Conservation (phyloP, 1,139 yeast genomes). For the Saccharomyces hybrid region DNA sequence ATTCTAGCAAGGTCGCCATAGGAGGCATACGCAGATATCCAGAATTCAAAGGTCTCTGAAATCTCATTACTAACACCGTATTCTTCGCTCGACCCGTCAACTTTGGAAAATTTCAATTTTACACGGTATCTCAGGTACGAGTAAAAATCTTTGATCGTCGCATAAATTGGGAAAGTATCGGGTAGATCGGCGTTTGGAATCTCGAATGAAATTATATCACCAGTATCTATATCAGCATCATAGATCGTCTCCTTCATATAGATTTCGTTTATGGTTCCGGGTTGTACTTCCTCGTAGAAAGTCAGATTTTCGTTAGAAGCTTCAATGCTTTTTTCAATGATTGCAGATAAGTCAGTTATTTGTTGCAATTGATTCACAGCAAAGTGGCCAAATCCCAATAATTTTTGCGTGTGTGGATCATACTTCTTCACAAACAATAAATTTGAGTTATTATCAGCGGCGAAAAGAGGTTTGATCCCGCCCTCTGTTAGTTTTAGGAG, state of each 20-base stretch:
- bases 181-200: constrained; percentile 20
- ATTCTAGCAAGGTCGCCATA: constrained; percentile 54
- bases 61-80: constrained; percentile 35
- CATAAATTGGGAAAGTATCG: constrained; percentile 22
- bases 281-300: constrained; percentile 66
- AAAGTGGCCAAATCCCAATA: constrained; percentile 60
- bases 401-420: constrained; percentile 47
- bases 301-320: constrained; percentile 35
- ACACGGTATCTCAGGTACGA: constrained; percentile 60
- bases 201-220: constrained; percentile 71
- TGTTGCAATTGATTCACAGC: constrained; percentile 45
- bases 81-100: constrained; percentile 44
- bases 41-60: constrained; percentile 43
- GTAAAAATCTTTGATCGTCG: constrained; percentile 47
- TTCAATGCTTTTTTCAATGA: constrained; percentile 40
- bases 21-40: constrained; percentile 58
- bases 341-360: constrained; percentile 41
- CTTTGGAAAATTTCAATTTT: constrained; percentile 43
- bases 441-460: constrained; percentile 34
- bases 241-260: constrained; percentile 37
- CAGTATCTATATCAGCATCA: constrained; percentile 61
- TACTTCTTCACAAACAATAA: constrained; percentile 63
- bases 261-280: constrained; percentile 48
- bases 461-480: constrained; percentile 9
- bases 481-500: constrained; percentile 9